Percentiles rank a stretch among this genome's conserved stretches.
Conservation (phyloP, 1,284 basidiomycete species). For the Earliella scabrosa region DNA sequence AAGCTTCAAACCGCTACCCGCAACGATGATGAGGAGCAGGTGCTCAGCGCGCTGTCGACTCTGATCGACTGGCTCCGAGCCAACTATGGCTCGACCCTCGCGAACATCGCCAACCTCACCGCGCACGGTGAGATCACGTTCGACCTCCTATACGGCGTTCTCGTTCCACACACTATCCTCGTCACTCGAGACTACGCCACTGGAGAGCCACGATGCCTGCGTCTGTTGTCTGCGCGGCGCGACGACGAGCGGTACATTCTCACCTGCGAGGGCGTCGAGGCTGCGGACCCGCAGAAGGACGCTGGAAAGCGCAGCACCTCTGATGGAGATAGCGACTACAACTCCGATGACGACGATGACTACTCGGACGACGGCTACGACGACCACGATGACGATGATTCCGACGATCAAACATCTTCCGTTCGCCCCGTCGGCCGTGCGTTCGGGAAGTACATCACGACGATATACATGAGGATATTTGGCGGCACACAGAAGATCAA, state of each 20-base stretch:
- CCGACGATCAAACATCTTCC: background rate
- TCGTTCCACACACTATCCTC: slow-evolving; percentile 12
- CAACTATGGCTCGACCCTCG: slow-evolving; percentile 51
- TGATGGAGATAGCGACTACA: background rate
- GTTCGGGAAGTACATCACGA: slow-evolving; percentile 42
- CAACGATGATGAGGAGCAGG: slow-evolving; percentile 41
- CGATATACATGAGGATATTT: slow-evolving; percentile 44
- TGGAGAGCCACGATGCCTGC: slow-evolving; percentile 50
- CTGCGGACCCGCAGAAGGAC: slow-evolving; percentile 41
- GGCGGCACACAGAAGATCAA: slow-evolving; percentile 52
- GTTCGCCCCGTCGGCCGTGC: background rate
- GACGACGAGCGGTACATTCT: slow-evolving; percentile 42
- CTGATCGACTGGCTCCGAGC: slow-evolving; percentile 42
- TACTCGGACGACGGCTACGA: slow-evolving; percentile 1
- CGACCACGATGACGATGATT: slow-evolving; percentile 4
- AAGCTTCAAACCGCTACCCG: slow-evolving; percentile 39
- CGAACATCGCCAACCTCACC: slow-evolving; percentile 48
- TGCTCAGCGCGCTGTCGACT: slow-evolving; percentile 42
- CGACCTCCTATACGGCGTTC: slow-evolving; percentile 47
- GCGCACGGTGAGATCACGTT: slow-evolving; percentile 58
- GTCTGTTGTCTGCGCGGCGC: slow-evolving; percentile 37
- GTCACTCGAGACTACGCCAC: slow-evolving; percentile 13
- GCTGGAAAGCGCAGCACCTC: background rate
- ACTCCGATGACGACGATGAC: slow-evolving; percentile 1
- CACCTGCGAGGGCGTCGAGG: slow-evolving; percentile 50